These are phyloP conservation scores for Oryza coarctata DNA, from an alignment of 176 grass and related monocot genomes.

Conservation along the genomic window DNA sequence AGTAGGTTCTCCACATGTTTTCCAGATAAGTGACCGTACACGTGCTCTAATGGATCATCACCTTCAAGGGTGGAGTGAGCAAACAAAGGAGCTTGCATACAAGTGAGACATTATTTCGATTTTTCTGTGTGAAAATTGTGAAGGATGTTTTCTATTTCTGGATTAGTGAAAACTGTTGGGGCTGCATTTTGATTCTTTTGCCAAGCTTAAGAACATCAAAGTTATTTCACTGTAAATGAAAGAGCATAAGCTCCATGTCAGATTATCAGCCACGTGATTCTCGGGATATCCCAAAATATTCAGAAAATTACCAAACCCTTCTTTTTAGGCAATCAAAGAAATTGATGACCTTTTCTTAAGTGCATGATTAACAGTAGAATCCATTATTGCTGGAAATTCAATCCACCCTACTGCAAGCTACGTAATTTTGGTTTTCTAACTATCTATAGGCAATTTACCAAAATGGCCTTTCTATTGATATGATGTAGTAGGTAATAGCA, in stretches of 20 bases:
- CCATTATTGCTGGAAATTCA: not conserved
- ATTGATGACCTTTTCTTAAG: not conserved
- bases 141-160: constrained; percentile 18
- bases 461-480: not conserved
- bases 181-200: constrained; percentile 10
- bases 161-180: constrained; percentile 24
- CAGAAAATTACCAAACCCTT: not conserved
- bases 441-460: constrained; percentile 12
- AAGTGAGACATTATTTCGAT: constrained; percentile 60
- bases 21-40: constrained; percentile 79
- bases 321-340: constrained; percentile 1
- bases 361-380: not conserved
- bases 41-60: constrained; percentile 77
- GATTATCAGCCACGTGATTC: not conserved
- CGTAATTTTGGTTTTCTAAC: not conserved
- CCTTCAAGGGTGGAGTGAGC: constrained; percentile 87
- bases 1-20: constrained; percentile 92
- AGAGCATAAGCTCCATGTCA: not conserved
- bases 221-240: not conserved
- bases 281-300: constrained; percentile 6
- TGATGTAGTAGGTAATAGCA: not conserved
- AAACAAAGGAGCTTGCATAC: constrained; percentile 92
- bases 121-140: constrained; percentile 21
- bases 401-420: not conserved
- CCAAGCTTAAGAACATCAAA: constrained; percentile 20